Evolutionary conservation across 1,284 basidiomycete species (phyloP).

Genomic region (Acaromyces ingoldii): DNA sequence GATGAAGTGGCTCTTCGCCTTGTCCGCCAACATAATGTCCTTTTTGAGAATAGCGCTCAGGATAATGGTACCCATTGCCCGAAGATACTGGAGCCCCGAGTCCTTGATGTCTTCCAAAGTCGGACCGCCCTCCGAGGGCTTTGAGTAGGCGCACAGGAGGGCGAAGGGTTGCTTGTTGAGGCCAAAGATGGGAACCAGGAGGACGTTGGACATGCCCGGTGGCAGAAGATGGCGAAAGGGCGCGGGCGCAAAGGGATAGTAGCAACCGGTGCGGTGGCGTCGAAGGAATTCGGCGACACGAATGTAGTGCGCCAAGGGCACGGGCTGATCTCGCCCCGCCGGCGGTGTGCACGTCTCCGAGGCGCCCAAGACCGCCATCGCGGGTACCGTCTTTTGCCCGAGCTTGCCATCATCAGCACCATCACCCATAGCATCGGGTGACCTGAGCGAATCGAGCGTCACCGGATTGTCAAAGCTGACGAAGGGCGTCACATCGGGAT

Average conservation of each 20-base stretch:
- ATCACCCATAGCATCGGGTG: conserved; percentile 13
- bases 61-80: conserved; percentile 85
- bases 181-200: conserved; percentile 74
- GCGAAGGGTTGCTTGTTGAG: conserved; percentile 88
- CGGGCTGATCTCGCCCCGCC: conserved; percentile 23
- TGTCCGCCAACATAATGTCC: conserved; percentile 88
- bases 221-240: conserved; percentile 43
- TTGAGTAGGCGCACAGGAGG: conserved; percentile 78
- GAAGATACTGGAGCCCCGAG: conserved; percentile 83
- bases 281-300: conserved; percentile 43
- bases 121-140: conserved; percentile 70
- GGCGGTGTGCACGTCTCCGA: conserved; percentile 24
- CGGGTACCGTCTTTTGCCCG: conserved; percentile 28
- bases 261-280: conserved; percentile 30
- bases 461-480: conserved; percentile 29
- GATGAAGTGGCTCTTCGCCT: conserved; percentile 79
- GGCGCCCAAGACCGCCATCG: conserved; percentile 42
- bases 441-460: conserved; percentile 21
- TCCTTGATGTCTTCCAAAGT: conserved; percentile 65
- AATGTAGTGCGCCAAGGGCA: conserved; percentile 38
- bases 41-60: conserved; percentile 86
- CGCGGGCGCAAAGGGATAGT: conserved; percentile 32
- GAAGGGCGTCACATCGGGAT: conserved; percentile 9
- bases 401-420: neutral
- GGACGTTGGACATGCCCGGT: conserved; percentile 21